Evolutionary conservation across 2,329 filamentous ascomycete species (phyloP).

Genomic region (Alternaria sp.): DNA sequence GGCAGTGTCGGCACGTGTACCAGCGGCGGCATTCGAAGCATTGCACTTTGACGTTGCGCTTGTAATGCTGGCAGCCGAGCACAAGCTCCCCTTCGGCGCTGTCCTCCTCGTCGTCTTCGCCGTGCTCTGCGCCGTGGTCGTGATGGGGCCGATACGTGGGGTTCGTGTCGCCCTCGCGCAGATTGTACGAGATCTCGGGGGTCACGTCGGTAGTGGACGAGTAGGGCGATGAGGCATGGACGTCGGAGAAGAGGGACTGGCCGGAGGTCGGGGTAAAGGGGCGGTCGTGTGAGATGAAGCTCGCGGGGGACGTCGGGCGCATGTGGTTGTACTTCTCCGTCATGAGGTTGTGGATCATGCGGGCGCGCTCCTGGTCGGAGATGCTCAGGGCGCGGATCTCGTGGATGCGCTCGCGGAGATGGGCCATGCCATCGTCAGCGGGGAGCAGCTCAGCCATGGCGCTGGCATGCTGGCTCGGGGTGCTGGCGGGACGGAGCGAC

Average conservation of each 20-base stretch:
- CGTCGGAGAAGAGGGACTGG: constrained; percentile 43
- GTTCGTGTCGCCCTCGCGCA: constrained; percentile 40
- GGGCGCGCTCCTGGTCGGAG: constrained; percentile 57
- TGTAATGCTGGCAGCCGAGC: constrained; percentile 90
- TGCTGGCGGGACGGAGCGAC: constrained; percentile 12
- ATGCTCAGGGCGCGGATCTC: constrained; percentile 53
- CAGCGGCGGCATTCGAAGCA: constrained; percentile 88
- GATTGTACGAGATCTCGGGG: constrained; percentile 43
- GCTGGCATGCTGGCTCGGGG: constrained; percentile 29
- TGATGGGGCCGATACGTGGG: constrained; percentile 38
- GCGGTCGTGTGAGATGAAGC: constrained; percentile 47
- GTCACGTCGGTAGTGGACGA: constrained; percentile 44
- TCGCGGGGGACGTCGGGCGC: constrained; percentile 47
- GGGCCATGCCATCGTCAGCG: constrained; percentile 59
- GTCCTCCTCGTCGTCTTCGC: constrained; percentile 58
- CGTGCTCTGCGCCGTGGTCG: constrained; percentile 44
- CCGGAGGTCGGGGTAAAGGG: constrained; percentile 47
- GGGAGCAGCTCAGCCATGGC: constrained; percentile 50
- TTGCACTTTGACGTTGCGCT: constrained; percentile 93
- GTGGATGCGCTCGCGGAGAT: constrained; percentile 55
- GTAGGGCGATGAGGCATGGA: constrained; percentile 42
- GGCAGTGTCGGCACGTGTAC: constrained; percentile 95
- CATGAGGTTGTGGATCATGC: constrained; percentile 57
- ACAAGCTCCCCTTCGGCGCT: constrained; percentile 53
- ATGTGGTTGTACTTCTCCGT: constrained; percentile 53